These are phyloP conservation scores for Coelastrella sp. DNA, from an alignment of 139 green algal genomes.

Conservation along the genomic window DNA sequence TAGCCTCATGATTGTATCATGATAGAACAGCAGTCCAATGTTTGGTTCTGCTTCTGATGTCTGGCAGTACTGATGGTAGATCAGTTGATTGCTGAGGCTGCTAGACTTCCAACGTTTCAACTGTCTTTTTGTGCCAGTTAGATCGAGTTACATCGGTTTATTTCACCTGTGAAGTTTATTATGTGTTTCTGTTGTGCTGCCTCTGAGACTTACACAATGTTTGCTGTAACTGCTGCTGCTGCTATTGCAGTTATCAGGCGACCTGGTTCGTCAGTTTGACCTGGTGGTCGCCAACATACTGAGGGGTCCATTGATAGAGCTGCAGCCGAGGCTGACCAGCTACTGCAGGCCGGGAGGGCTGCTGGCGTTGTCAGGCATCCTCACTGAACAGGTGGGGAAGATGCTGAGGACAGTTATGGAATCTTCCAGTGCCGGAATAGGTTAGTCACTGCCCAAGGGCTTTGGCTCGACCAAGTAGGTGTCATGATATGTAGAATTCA, in stretches of 20 bases:
- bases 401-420: not conserved
- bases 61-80: too few relatives aligned
- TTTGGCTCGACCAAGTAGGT: not conserved
- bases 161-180: too few relatives aligned
- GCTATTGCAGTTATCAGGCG: not conserved
- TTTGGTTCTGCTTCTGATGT: too few relatives aligned
- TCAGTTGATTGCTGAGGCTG: too few relatives aligned
- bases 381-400: constrained; percentile 63
- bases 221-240: not conserved
- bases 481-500: not conserved
- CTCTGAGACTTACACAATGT: too few relatives aligned
- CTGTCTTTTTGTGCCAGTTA: too few relatives aligned
- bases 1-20: too few relatives aligned
- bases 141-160: too few relatives aligned
- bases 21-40: too few relatives aligned
- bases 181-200: too few relatives aligned
- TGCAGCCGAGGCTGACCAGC: constrained; percentile 59
- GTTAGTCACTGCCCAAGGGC: not conserved
- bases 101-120: too few relatives aligned
- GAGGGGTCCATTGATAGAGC: constrained; percentile 75
- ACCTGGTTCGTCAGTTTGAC: constrained; percentile 59
- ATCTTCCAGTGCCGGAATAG: not conserved
- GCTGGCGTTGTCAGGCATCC: constrained; percentile 78
- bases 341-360: constrained; percentile 58
- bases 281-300: constrained; percentile 88